Evolutionary conservation across 2,329 filamentous ascomycete species (phyloP), one percentile per base, ranked within the genome.

Genomic region (Aureobasidium sp.): DNA sequence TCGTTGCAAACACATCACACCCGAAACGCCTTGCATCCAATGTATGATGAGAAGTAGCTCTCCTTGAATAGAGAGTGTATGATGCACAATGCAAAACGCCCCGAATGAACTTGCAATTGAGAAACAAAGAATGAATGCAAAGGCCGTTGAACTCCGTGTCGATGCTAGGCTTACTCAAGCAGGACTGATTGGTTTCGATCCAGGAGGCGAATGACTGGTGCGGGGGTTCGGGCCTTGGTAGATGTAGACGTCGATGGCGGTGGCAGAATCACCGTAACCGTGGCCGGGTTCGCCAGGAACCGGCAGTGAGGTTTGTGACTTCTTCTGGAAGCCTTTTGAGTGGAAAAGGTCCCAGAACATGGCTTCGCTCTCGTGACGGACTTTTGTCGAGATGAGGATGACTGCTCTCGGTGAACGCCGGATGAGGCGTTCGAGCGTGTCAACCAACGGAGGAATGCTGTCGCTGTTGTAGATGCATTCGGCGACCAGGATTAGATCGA

Each of bases 401-500:
- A 81, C 66, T 0, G 78, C 76, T 61, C 75, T 69, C 2, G 81
- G 80, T 6, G 79, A 82, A 31, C 69, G 69, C 19, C 70, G 67
- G 43, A 78, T 71, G 51, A 87, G 70, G 10, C 71, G 73, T 23
- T 68, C 66, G 10, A 89, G 72, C 1, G 84, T 85, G 29, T 73
- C 72, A 8, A 89, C 84, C 38, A 89, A 74, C 25, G 82, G 78
- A 2, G 84, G 82, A 55, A 86, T 79, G 62, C 83, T 86, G 66
- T 87, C 85, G 17, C 81, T 76, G 69, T 89, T 89, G 73, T 90
- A 90, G 1, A 86, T 89, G 71, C 87, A 89, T 69, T 90, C 87
- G 1, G 85, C 84, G 1, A 88, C 80, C 4, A 88, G 69, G 23
- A 89, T 77, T 35, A 89, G 67, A 69, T 87, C 81, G 66, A 83